Evolutionary conservation across 2,329 filamentous ascomycete genomes (phyloP), one percentile per base, ranked within the genome.

Genomic region (Ceratocystis huliohia): DNA sequence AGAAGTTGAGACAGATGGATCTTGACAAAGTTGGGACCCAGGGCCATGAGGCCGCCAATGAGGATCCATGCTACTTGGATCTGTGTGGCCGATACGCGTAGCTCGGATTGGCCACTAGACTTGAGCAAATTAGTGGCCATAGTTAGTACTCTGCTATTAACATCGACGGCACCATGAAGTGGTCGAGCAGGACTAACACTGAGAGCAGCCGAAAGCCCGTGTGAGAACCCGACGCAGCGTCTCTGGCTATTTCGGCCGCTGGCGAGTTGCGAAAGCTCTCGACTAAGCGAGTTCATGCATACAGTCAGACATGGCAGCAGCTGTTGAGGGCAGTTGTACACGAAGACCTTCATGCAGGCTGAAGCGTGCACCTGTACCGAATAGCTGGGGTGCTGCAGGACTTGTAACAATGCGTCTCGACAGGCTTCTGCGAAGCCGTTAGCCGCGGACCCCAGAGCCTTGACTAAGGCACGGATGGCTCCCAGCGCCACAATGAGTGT

Each of bases 11-110:
- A 93, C 6, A 99, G 82, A 75, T 99, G 94, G 28, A 97, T 97
- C 77, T 99, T 99, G 75, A 97, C 93, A 74, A 99, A 99, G 74
- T 96, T 97, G 3, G 94, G 93, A 0, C 94, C 94, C 0, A 99
- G 82, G 0, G 92, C 91, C 93, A 97, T 97, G 65, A 99, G 78
- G 0, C 95, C 94, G 46, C 95, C 94, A 61, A 99, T 96, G 67
- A 99, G 79, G 61, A 96, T 95, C 93, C 94, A 99, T 4, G 94
- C 94, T 1, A 99, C 92, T 74, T 99, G 94, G 28, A 99, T 91
- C 73, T 99, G 94, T 1, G 91, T 96, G 72, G 90, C 90, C 5
- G 94, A 96, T 45, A 94, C 86, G 33, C 93, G 86, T 65, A 99
- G 79, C 73, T 99, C 93, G 0, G 91, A 94, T 73, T 91, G 90